Base-by-base conservation (phyloP, 2,329 filamentous ascomycete species). In the Ophiostoma piceae region DNA sequence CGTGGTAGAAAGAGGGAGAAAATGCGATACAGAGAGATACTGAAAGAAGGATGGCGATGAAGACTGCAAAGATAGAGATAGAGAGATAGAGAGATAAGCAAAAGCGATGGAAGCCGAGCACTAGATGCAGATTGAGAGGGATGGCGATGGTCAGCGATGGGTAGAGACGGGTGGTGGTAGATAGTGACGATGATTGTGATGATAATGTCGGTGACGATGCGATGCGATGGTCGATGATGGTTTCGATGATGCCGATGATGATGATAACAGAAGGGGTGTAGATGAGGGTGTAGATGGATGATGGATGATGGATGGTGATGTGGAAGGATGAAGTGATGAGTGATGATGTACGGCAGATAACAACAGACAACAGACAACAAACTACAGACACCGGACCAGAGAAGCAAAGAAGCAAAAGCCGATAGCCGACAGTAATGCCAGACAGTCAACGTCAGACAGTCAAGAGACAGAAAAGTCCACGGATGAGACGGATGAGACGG, bases 1-100 rank as follows among this genome's bases (percentile, higher is more conserved):
- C 47, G 54, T 54, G 57, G 35, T 67, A 66, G 67, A 71, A 62
- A 62, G 51, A 65, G 47, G 54, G 67, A 64, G 22, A 62, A 62
- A 19, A 29, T 11, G 39, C 11, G 39, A 41, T 12, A 41, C 3
- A 8, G 39, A 41, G 39, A 41, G 39, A 41, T 1, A 41, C 35
- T 6, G 35, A 41, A 14, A 41, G 54, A 9, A 60, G 54, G 54
- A 60, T 60, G 54, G 54, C 26, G 54, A 60, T 60, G 54, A 12
- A 29, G 26, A 29, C 26, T 29, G 26, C 26, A 29, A 29, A 29
- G 22, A 57, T 11, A 29, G 7, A 29, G 12, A 14, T 2, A 6
- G 14, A 14, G 22, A 29, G 54, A 16, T 11, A 29, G 19, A 35
- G 14, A 32, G 22, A 35, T 16, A 32, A 16, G 29, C n/a, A 26